Conservation (phyloP, 352 stramenopile genomes). For the Thraustotheca clavata region DNA sequence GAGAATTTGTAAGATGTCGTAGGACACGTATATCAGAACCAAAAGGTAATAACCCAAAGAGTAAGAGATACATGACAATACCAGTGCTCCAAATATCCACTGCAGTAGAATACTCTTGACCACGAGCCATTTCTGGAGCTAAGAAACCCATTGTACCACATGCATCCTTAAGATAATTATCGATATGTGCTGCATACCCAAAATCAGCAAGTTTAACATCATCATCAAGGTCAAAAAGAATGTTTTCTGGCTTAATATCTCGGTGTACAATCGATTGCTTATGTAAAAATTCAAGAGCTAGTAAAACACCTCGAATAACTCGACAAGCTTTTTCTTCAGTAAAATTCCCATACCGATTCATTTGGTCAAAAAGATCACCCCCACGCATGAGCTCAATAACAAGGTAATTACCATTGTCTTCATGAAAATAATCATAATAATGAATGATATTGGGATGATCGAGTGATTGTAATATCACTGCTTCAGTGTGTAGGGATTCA, state of each 20-base stretch:
- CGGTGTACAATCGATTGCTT: not conserved
- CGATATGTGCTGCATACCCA: not conserved
- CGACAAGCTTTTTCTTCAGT: not conserved
- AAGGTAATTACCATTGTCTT: slow-evolving; percentile 92
- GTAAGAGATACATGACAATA: not conserved
- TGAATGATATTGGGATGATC: slow-evolving; percentile 85
- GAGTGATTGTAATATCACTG: slow-evolving; percentile 61
- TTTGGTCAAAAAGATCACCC: not conserved
- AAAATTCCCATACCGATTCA: not conserved
- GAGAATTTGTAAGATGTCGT: not conserved
- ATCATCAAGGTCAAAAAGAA: not conserved
- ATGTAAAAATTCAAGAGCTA: not conserved
- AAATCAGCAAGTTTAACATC: not conserved
- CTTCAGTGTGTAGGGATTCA: slow-evolving; percentile 44
- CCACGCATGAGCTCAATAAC: slow-evolving; percentile 93
- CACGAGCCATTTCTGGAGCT: not conserved
- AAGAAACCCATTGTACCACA: not conserved
- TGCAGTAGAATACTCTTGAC: not conserved
- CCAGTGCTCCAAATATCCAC: not conserved
- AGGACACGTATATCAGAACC: not conserved
- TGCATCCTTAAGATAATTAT: not conserved
- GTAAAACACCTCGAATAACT: not conserved
- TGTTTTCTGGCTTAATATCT: slow-evolving; percentile 5
- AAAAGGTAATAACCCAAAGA: not conserved
- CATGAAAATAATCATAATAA: slow-evolving; percentile 87